Conservation (phyloP, 768 basidiomycete species). For the Suillus lakei region DNA sequence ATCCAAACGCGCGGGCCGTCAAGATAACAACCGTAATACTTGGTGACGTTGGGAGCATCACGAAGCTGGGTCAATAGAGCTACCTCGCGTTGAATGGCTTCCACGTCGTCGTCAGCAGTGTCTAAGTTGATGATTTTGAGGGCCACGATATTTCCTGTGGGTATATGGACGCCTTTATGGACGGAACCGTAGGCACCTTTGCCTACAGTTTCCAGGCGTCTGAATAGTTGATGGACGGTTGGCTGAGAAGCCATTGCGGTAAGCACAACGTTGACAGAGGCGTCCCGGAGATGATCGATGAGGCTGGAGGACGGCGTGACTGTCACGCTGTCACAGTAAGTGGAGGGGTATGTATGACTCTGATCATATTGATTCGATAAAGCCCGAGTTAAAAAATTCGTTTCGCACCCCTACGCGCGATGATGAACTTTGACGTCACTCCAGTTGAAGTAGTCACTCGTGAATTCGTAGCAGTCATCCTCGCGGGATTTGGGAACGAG, state of each 20-base stretch:
- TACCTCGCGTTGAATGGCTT: conserved; percentile 95
- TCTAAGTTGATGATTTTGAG: conserved; percentile 99
- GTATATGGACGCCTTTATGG: conserved; percentile 85
- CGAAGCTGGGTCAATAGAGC: conserved; percentile 88
- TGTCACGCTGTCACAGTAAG: conserved; percentile 1
- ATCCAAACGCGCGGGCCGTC: conserved; percentile 98
- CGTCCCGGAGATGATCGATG: not conserved
- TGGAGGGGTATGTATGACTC: not conserved
- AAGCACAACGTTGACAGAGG: not conserved
- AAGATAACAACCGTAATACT: conserved; percentile 96
- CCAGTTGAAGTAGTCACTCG: conserved; percentile 56
- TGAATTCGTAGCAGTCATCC: conserved; percentile 88
- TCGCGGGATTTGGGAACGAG: conserved; percentile 95
- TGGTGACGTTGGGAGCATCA: conserved; percentile 88
- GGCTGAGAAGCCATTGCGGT: conserved; percentile 45
- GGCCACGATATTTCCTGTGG: conserved; percentile 88
- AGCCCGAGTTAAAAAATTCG: not conserved
- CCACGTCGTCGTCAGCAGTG: conserved; percentile 94
- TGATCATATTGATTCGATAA: not conserved
- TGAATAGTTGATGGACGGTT: conserved; percentile 79
- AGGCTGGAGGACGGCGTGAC: not conserved
- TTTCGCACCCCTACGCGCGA: not conserved
- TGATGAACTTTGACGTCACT: conserved; percentile 69
- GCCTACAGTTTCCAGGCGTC: conserved; percentile 89
- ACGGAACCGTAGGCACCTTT: conserved; percentile 97